Base-by-base conservation (phyloP, 148 eudicot species). In the Oxyria digyna region DNA sequence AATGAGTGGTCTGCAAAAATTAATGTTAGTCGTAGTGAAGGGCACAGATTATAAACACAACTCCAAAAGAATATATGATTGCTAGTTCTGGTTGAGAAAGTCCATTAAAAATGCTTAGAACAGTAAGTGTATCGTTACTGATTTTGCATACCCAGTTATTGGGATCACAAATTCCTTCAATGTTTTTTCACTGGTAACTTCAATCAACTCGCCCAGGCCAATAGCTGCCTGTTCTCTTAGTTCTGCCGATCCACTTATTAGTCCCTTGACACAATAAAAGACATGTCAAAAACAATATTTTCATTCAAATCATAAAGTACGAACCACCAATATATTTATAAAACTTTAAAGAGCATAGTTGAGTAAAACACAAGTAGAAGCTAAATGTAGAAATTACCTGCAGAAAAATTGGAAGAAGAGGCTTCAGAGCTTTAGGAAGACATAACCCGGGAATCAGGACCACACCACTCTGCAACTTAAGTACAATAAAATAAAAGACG, bases 171-270 rank as follows among this genome's bases (percentile, higher is more conserved):
- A 94, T 49, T 80, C 91, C 82, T 79, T 91, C 24, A 94, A 84
- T 37, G 97, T 74, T 75, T 85, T 74, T 74, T 94, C 99, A 26
- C 97, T 85, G 26, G 99, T 94, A 69, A 91, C 97, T 82, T 94
- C 99, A 74, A 94, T 88, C 77, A 94, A 78, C 70, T 94, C 99
- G 38, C 99, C 99, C 79, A 94, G 91, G 71, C 99, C 99, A 74
- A 82, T 77, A 18, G 99, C 99, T 31, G 99, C 99, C 77, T 94
- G 99, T 77, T 91, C 99, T 75, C 99, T 84, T 62, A 94, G 76
- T 74, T 94, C 99, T 45, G 97, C 96, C 29, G 99, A 91, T 74
- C 99, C 99, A 79, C 97, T 91, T 63, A 79, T 87, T 40, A 94
- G 79, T 65, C 99, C 99, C 99, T 94, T 75, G 24, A 48, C 11